Conservation (phyloP, 148 eudicot species). For the Beta vulgaris region DNA sequence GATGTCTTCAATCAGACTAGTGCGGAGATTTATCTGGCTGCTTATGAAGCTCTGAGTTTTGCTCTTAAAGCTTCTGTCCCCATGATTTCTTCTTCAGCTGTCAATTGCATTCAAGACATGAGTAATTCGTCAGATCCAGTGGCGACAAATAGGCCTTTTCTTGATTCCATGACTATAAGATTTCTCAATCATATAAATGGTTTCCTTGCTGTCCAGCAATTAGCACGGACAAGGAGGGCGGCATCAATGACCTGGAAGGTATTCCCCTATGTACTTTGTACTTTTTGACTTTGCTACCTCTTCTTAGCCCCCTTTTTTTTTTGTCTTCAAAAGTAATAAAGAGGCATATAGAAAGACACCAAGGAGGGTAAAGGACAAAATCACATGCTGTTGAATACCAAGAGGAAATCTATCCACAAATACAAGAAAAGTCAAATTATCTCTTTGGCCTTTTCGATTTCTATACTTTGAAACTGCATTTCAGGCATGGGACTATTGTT, state of each 20-base stretch:
- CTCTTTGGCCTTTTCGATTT: not conserved
- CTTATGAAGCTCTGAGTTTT: constrained; percentile 70
- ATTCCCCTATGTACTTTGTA: not conserved
- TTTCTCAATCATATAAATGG: constrained; percentile 62
- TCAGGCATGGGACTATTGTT: not conserved
- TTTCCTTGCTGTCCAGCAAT: constrained; percentile 51
- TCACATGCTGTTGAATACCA: too few species aligned
- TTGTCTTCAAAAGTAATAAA: too few species aligned
- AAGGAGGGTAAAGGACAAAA: too few species aligned
- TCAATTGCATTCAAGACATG: constrained; percentile 37
- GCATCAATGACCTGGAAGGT: constrained; percentile 87
- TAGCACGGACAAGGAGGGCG: constrained; percentile 80
- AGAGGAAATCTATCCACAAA: too few species aligned
- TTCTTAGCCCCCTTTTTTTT: too few species aligned
- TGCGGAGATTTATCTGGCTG: constrained; percentile 74
- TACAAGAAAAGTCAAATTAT: too few species aligned
- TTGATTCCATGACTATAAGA: constrained; percentile 56
- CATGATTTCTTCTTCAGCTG: constrained; percentile 43
- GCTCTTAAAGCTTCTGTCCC: constrained; percentile 53
- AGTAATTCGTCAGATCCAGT: constrained; percentile 26
- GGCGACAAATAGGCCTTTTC: constrained; percentile 34
- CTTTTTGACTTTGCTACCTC: constrained; percentile 4
- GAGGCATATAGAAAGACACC: too few species aligned
- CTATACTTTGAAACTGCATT: not conserved
- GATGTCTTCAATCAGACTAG: constrained; percentile 44